Evolutionary conservation across 495 filamentous ascomycete genomes (phyloP), one percentile per base, ranked within the genome.

Genomic region (Penicillium ochrochloron): DNA sequence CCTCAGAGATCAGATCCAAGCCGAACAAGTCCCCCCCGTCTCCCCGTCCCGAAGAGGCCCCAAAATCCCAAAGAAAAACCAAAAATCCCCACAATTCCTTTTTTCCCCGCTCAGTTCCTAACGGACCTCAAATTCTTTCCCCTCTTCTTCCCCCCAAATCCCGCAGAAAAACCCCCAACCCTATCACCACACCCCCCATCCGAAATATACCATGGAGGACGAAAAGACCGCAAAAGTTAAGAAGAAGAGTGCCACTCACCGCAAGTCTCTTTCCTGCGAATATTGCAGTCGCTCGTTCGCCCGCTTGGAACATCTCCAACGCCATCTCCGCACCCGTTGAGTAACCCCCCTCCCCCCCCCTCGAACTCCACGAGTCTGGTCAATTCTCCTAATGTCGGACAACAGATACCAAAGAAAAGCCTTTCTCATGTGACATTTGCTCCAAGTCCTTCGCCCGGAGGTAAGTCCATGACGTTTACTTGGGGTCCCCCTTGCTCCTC

Each of bases 271-370:
- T 34, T 78, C 79, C 23, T 84, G 80, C 57, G 80, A 78, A 71
- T 82, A 83, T 65, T 84, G 82, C 68, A 78, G 76, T 64, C 72
- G 81, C 61, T 79, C 80, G 42, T 84, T 84, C 67, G 81, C 79
- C 61, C 78, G 82, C 52, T 65, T 82, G 61, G 82, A 84, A 66
- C 82, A 84, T 75, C 78, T 84, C 65, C 79, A 82, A 74, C 78
- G 82, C 64, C 82, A 84, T 76, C 79, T 83, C 73, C 78, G 82
- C 75, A 84, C 82, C 67, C 83, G 82, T 84, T 76, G 76, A 78
- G 76, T 79, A 76, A 76, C 74, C 75, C 74, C 76, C 55, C 54
- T 59, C 75, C 74, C 76, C 55, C 53, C 57, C 60, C 63, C 60
- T 60, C 66, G 48, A 10, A 62, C 59, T 23, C 56, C 46, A 41